phyloP scores from a whole-genome alignment of 2,329 filamentous ascomycete species.

The Colletotrichum gloeosporioides region DNA sequence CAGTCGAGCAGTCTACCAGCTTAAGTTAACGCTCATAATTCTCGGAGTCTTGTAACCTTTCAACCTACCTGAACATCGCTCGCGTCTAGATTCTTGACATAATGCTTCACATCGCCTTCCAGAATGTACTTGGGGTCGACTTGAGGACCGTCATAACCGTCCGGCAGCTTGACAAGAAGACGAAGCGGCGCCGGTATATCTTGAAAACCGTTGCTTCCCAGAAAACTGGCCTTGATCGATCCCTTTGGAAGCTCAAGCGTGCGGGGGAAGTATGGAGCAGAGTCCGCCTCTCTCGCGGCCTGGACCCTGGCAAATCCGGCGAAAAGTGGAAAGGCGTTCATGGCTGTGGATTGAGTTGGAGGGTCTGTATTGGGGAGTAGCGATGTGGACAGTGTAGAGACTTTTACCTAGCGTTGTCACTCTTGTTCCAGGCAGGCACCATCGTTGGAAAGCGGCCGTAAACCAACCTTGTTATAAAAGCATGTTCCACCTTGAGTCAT shows the following conservation, averaged over 20 bases:
- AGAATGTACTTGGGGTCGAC: not conserved
- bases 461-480: not conserved
- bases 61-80: not conserved
- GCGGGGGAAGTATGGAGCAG: not conserved
- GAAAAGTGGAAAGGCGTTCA: not conserved
- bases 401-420: not conserved
- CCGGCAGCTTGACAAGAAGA: not conserved
- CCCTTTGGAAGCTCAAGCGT: not conserved
- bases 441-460: not conserved
- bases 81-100: not conserved
- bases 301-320: not conserved
- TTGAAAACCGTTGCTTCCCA: not conserved
- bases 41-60: not conserved
- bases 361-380: not conserved
- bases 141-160: not conserved
- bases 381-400: not conserved
- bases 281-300: not conserved
- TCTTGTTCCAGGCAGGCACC: rapidly evolving
- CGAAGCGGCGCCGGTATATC: not conserved
- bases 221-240: not conserved
- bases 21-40: not conserved
- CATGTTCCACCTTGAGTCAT: not conserved
- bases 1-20: not conserved
- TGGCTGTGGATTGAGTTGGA: not conserved
- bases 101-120: not conserved